Conservation (phyloP, 2,329 filamentous ascomycete species). For the Fusarium illudens region DNA sequence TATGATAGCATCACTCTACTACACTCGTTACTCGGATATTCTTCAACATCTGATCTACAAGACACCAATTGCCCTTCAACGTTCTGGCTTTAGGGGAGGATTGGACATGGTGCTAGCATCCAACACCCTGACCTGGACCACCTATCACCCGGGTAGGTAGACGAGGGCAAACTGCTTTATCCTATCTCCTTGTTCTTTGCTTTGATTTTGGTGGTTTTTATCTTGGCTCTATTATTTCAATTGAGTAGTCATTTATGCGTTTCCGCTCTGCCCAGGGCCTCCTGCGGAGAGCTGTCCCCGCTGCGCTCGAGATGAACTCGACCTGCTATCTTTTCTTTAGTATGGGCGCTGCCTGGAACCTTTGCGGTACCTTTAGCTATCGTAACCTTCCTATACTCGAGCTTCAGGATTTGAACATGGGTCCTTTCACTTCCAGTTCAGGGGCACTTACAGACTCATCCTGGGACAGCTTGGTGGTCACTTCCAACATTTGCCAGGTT, state of each 20-base stretch:
- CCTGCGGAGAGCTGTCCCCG: not conserved
- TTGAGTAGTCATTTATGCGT: not conserved
- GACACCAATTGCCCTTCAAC: too few relatives aligned
- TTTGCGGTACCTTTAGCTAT: not conserved
- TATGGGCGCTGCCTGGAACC: not conserved
- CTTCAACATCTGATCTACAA: too few relatives aligned
- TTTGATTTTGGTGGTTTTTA: accelerated
- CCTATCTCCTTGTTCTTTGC: not conserved
- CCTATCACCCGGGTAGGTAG: too few relatives aligned
- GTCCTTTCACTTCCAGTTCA: not conserved
- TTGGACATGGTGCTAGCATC: too few relatives aligned
- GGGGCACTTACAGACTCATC: not conserved
- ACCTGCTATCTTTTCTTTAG: not conserved
- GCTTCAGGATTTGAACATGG: not conserved
- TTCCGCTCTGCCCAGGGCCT: not conserved
- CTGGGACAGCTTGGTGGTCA: not conserved
- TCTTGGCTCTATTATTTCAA: not conserved
- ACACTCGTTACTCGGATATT: too few relatives aligned
- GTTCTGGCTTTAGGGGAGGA: too few relatives aligned
- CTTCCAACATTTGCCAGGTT: not conserved
- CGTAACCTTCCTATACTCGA: too few relatives aligned
- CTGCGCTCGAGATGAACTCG: not conserved
- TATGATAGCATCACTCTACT: too few relatives aligned
- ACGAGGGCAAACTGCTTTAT: not conserved
- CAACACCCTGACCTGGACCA: too few relatives aligned